Percentiles rank a stretch among this genome's conserved stretches.
These are phyloP conservation scores for Yarrowia bubula DNA, from an alignment of 805 yeast genomes.

Conservation along the genomic window DNA sequence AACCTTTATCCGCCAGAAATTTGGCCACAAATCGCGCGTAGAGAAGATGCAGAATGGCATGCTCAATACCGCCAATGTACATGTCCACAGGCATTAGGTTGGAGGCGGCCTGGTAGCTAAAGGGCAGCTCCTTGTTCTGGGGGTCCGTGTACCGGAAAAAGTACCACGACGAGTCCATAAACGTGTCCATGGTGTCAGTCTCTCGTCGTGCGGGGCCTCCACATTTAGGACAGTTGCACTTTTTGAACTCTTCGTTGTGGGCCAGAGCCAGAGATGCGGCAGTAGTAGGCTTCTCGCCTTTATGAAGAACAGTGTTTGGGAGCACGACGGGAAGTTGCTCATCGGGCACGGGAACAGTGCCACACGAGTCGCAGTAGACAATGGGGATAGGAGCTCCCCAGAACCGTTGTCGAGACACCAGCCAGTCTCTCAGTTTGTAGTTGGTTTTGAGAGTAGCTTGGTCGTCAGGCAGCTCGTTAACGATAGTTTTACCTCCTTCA, in stretches of 20 bases:
- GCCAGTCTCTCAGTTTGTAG: constrained; percentile 80
- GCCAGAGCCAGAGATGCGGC: constrained; percentile 44
- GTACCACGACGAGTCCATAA: constrained; percentile 98
- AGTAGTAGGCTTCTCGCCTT: constrained; percentile 53
- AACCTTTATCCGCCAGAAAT: constrained; percentile 63
- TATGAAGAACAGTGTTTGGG: constrained; percentile 51
- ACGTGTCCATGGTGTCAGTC: constrained; percentile 98
- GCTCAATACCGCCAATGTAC: constrained; percentile 94
- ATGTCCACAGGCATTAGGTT: constrained; percentile 76
- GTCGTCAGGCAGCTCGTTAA: constrained; percentile 42
- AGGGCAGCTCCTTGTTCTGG: constrained; percentile 53
- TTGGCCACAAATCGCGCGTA: constrained; percentile 85
- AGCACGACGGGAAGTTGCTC: constrained; percentile 76
- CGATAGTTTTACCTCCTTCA: constrained; percentile 54
- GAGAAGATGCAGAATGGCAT: constrained; percentile 86
- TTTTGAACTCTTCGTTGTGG: constrained; percentile 62
- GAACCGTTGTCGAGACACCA: constrained; percentile 88
- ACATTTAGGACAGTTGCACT: constrained; percentile 81
- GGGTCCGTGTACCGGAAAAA: constrained; percentile 81
- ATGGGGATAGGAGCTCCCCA: constrained; percentile 99
- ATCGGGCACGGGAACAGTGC: constrained; percentile 90
- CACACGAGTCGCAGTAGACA: constrained; percentile 81
- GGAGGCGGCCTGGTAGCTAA: constrained; percentile 50
- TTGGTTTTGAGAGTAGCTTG: constrained; percentile 29
- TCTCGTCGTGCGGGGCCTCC: constrained; percentile 69